phyloP scores from a whole-genome alignment of 768 basidiomycete genomes.

The Epithele typhae region DNA sequence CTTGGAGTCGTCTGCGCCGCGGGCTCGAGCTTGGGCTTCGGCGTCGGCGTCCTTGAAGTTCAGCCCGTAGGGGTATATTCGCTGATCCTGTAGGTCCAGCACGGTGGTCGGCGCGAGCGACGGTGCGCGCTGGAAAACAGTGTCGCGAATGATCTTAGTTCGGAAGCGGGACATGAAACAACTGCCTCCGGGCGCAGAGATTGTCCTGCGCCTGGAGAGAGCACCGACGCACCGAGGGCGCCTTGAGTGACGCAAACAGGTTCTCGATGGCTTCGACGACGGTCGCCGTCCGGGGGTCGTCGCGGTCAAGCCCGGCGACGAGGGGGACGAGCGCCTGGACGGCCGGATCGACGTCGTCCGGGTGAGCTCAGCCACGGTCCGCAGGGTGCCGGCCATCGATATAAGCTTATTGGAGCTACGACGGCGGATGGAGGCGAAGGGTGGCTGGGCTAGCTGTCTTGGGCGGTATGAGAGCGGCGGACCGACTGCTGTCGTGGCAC shows the following conservation, averaged over 20 bases:
- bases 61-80: slow-evolving; percentile 3
- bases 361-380: background rate
- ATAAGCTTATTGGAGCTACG: background rate
- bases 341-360: background rate
- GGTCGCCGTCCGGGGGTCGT: slow-evolving; percentile 1
- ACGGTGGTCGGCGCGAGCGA: background rate
- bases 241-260: background rate
- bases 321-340: slow-evolving; percentile 1
- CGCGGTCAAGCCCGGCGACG: background rate
- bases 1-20: background rate
- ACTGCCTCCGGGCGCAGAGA: too few relatives aligned
- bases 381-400: background rate
- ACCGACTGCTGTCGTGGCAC: too few relatives aligned
- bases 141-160: too few relatives aligned
- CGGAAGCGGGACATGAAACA: too few relatives aligned
- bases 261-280: slow-evolving; percentile 1
- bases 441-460: too few relatives aligned
- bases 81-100: background rate
- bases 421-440: too few relatives aligned
- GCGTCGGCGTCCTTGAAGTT: slow-evolving; percentile 1
- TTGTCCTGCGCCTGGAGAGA: background rate
- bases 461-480: too few relatives aligned
- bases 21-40: background rate
- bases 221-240: background rate
- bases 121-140: slow-evolving; percentile 1